Base-by-base conservation (phyloP, 2,329 filamentous ascomycete genomes). In the Ampelomyces quisqualis region DNA sequence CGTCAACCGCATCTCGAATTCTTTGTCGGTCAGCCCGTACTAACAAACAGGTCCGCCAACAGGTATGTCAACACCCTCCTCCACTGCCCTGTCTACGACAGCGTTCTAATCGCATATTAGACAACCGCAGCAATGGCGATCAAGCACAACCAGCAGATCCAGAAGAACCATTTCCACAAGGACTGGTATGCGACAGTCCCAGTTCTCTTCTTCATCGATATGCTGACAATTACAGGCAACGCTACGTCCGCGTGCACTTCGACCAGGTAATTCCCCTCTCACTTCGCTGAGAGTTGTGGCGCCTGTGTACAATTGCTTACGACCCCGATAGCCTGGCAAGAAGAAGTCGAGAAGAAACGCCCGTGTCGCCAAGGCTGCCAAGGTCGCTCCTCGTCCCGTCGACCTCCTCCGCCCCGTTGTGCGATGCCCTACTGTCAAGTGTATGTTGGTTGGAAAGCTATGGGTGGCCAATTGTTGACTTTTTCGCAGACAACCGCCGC, bases 131-230 rank as follows among this genome's bases (percentile, higher is more conserved):
- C 58, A 55, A 67, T 67, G 90, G 88, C 91, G 82, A 95, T 97
- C 89, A 95, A 95, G 85, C 90, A 96, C 87, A 97, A 97, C 81
- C 90, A 96, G 82, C 87, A 91, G 81, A 86, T 96, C 77, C 86
- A 87, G 74, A 87, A 91, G 84, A 95, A 94, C 84, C 90, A 68
- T 45, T 68, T 68, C 62, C 64, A 65, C 60, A 66, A 66, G 58
- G 90, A 98, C 83, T 98, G 60, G 61, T 64, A 58, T 46, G 53
- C 38, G 39, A 40, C 35, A 51, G 35, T 17, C 41, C 18, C 8
- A 13, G 20, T 15, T 32, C 28, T 43, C 29, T 38, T 34, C 29
- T 35, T 27, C 28, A 27, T 27, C 22, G 40, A 48, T 47, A 42
- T 49, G 53, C 60, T 65, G 38, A 65, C 51, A 45, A 31, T 23